phyloP scores from a whole-genome alignment of 2,329 filamentous ascomycete species.

The Pseudocercospora pini-densiflorae region DNA sequence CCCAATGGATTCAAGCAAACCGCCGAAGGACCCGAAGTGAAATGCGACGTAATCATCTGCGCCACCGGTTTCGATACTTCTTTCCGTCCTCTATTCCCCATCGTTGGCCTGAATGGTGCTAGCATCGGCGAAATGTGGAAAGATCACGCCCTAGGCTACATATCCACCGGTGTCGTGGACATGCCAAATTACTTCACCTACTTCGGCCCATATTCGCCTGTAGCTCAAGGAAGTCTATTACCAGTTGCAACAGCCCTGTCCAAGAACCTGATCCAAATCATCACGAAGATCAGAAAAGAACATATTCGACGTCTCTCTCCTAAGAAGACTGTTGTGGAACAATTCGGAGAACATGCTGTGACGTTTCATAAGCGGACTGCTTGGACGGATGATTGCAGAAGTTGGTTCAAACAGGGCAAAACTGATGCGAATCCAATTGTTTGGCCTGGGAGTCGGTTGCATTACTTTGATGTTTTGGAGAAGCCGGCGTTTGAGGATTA shows the following conservation, averaged over 20 bases:
- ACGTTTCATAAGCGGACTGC: neutral
- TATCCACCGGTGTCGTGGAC: constrained; percentile 29
- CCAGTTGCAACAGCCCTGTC: neutral
- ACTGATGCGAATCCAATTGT: neutral
- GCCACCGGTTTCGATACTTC: constrained; percentile 46
- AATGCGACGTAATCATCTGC: constrained; percentile 53
- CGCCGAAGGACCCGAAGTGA: constrained; percentile 25
- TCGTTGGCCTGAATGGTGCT: constrained; percentile 43
- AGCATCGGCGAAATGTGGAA: constrained; percentile 29
- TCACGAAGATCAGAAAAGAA: neutral
- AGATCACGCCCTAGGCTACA: constrained; percentile 29
- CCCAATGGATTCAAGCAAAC: constrained; percentile 12
- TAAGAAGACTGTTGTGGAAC: neutral
- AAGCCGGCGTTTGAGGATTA: neutral
- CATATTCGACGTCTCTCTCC: neutral
- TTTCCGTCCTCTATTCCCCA: constrained; percentile 38
- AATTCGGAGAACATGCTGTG: neutral
- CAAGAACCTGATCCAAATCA: neutral
- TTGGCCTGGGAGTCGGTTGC: neutral
- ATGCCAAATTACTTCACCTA: constrained; percentile 37
- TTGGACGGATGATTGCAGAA: neutral
- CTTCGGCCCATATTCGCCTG: neutral
- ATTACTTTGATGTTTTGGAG: neutral
- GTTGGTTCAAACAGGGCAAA: neutral
- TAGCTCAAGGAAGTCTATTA: neutral